Evolutionary conservation across 1,284 basidiomycete genomes (phyloP), one percentile per base, ranked within the genome.

Genomic region (Boletus semigastroideus): DNA sequence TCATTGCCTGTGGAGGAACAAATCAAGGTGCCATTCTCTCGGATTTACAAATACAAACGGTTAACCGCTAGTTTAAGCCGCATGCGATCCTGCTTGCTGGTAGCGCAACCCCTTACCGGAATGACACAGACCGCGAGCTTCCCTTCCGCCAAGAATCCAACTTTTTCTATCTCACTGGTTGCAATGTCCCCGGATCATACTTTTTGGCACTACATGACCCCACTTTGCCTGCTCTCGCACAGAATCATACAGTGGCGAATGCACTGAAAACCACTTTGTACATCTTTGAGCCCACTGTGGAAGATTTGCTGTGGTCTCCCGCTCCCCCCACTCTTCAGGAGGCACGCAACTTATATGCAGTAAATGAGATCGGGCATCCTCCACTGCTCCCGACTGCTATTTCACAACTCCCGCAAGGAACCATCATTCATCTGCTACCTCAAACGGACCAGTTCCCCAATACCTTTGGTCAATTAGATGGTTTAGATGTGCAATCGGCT

Each of bases 121-220:
- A 94, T 67, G 92, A 96, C 66, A 95, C 93, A 4, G 94, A 97
- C 67, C 81, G 92, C 46, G 92, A 94, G 71, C 74, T 92, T 43
- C 70, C 78, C 1, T 94, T 92, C 68, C 84, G 84, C 59, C 74
- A 77, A 73, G 92, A 94, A 72, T 87, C 87, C 60, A 95, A 95
- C 72, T 96, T 95, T 69, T 87, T 82, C 72, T 95, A 93, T 67
- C 76, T 95, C 6, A 82, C 90, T 0, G 92, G 91, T 54, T 92
- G 88, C 71, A 74, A 78, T 42, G 78, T 92, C 1, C 88, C 91
- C 4, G 74, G 75, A 0, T 85, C 90, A 1, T 83, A 81, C 52
- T 69, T 94, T 10, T 70, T 93, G n/a, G 68, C 90, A 10, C 71
- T 78, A 0, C 86, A 81, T 60, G 75, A 58, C 65, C 75, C 44